Conservation (phyloP, 306 rosid genomes). For the Quercus wislizeni region DNA sequence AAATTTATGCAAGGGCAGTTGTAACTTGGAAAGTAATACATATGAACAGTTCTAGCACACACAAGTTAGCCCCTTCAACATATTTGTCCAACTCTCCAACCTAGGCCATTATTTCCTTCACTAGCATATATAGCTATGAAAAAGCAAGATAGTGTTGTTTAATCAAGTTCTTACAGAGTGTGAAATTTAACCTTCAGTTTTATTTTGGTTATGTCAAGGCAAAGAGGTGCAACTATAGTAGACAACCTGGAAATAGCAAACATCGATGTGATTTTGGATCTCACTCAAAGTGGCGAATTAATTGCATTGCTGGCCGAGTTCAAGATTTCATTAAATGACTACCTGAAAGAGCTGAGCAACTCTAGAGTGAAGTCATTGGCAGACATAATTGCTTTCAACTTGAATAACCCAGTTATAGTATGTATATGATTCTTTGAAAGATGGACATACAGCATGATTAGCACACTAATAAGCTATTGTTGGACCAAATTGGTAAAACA, state of each 20-base stretch:
- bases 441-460: background rate
- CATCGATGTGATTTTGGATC: slow-evolving; percentile 18
- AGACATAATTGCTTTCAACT: slow-evolving; percentile 28
- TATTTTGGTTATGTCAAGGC: background rate
- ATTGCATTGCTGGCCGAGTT: slow-evolving; percentile 19
- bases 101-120: background rate
- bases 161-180: background rate
- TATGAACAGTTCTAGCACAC: background rate
- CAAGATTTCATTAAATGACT: slow-evolving; percentile 25
- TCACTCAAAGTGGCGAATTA: slow-evolving; percentile 17
- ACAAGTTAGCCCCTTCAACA: background rate
- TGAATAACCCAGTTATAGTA: slow-evolving; percentile 23
- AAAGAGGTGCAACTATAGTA: slow-evolving; percentile 28
- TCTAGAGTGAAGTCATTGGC: slow-evolving; percentile 23
- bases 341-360: slow-evolving; percentile 18
- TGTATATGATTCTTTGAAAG: background rate
- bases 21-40: background rate
- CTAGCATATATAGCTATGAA: background rate
- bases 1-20: background rate
- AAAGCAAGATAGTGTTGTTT: background rate
- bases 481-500: no score
- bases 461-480: no score
- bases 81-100: background rate
- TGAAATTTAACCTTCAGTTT: background rate
- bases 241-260: slow-evolving; percentile 30